Conservation (phyloP, 495 filamentous ascomycete genomes). For the Cercophora sp. region DNA sequence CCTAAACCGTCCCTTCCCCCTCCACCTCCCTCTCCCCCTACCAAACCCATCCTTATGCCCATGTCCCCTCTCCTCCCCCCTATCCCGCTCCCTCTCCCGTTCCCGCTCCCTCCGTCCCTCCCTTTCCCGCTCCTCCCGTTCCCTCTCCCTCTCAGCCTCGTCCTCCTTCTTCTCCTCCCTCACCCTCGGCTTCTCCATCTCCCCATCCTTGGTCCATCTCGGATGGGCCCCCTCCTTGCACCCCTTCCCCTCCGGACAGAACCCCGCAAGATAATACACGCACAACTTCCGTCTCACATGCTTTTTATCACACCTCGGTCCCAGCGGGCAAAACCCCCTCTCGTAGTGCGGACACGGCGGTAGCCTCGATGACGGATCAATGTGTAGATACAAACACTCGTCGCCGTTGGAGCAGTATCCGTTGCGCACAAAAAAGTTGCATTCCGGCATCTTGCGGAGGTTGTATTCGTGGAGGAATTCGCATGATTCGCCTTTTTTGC, state of each 20-base stretch:
- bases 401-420: constrained; percentile 94
- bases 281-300: constrained; percentile 78
- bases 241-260: constrained; percentile 74
- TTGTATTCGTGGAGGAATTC: constrained; percentile 99
- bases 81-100: constrained; percentile 18
- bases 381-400: constrained; percentile 93
- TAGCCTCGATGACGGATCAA: constrained; percentile 73
- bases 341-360: constrained; percentile 93
- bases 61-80: constrained; percentile 26
- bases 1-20: constrained; percentile 28
- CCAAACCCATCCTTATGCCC: constrained; percentile 34
- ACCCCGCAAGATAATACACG: constrained; percentile 84
- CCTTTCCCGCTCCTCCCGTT: not conserved
- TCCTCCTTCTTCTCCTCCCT: constrained; percentile 52
- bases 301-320: constrained; percentile 78
- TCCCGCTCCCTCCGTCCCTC: not conserved
- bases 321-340: constrained; percentile 89
- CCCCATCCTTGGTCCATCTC: constrained; percentile 58
- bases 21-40: constrained; percentile 29
- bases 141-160: constrained; percentile 29
- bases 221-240: constrained; percentile 82
- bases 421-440: constrained; percentile 83
- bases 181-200: constrained; percentile 68
- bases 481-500: constrained; percentile 93
- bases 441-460: constrained; percentile 95